Conservation (phyloP, 805 yeast species). For the Pichia eremophila region DNA sequence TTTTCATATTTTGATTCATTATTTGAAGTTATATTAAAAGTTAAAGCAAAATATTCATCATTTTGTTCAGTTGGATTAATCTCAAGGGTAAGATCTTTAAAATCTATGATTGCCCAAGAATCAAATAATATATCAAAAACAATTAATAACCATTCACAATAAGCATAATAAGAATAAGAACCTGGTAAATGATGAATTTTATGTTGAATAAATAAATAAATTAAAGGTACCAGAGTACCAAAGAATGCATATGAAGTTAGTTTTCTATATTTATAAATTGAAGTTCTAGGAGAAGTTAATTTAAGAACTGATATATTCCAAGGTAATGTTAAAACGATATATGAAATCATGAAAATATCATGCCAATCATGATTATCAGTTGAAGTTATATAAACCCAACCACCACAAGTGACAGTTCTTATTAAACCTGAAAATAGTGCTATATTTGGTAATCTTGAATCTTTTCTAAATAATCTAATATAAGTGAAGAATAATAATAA, state of each 20-base stretch:
- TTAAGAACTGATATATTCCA: constrained; percentile 66
- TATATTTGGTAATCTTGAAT: constrained; percentile 30
- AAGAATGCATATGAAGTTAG: constrained; percentile 56
- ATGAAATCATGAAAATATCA: constrained; percentile 89
- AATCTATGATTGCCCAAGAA: constrained; percentile 66
- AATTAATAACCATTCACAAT: constrained; percentile 88
- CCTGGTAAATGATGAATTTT: constrained; percentile 82
- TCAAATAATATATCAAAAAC: constrained; percentile 80
- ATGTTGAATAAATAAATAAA: constrained; percentile 87
- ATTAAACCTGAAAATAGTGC: constrained; percentile 57
- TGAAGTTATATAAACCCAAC: constrained; percentile 96
- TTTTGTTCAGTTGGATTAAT: constrained; percentile 20
- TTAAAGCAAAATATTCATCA: constrained; percentile 19
- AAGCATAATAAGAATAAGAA: constrained; percentile 93
- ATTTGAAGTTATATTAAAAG: constrained; percentile 13
- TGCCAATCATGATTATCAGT: constrained; percentile 96
- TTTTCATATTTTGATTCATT: neutral
- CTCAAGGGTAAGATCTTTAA: constrained; percentile 47
- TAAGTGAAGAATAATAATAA: constrained; percentile 45
- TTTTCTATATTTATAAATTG: constrained; percentile 41
- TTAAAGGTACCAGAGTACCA: constrained; percentile 64
- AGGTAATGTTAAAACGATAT: constrained; percentile 82
- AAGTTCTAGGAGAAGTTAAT: constrained; percentile 37
- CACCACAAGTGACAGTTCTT: constrained; percentile 95
- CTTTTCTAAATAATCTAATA: constrained; percentile 33